Percentiles rank a stretch among this genome's conserved stretches.
Conservation (phyloP, 495 filamentous ascomycete genomes). For the Elasticomyces elasticus region DNA sequence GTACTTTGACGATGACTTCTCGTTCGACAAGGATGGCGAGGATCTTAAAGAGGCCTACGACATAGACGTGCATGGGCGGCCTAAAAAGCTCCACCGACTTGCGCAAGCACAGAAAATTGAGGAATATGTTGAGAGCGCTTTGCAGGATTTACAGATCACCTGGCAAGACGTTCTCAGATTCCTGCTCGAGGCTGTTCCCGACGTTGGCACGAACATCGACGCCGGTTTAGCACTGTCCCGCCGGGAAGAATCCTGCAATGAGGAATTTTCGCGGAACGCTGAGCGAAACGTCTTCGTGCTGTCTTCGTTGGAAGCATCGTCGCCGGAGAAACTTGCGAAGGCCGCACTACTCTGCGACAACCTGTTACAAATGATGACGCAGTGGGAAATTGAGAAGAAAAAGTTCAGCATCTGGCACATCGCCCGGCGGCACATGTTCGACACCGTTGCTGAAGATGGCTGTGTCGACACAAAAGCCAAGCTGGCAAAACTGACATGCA, state of each 20-base stretch:
- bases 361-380: slow-evolving; percentile 25
- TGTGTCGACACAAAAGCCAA: neutral
- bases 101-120: slow-evolving; percentile 15
- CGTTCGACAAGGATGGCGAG: slow-evolving; percentile 3
- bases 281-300: slow-evolving; percentile 23
- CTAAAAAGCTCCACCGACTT: slow-evolving; percentile 3
- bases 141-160: slow-evolving; percentile 25
- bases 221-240: slow-evolving; percentile 3
- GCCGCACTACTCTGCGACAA: slow-evolving; percentile 23
- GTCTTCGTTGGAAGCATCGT: slow-evolving; percentile 19
- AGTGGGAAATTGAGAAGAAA: too few relatives aligned
- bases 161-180: slow-evolving; percentile 25
- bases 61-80: slow-evolving; percentile 8
- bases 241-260: slow-evolving; percentile 24
- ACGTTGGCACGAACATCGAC: neutral
- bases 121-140: slow-evolving; percentile 17
- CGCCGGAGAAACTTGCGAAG: slow-evolving; percentile 6
- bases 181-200: slow-evolving; percentile 12
- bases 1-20: slow-evolving; percentile 27
- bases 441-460: neutral
- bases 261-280: slow-evolving; percentile 28
- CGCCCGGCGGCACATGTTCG: slow-evolving; percentile 18
- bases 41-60: slow-evolving; percentile 16
- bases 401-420: slow-evolving; percentile 30
- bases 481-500: slow-evolving; percentile 14